Evolutionary conservation across 1,284 basidiomycete genomes (phyloP), one percentile per base, ranked within the genome.

Genomic region (Boletellus deceptivus): DNA sequence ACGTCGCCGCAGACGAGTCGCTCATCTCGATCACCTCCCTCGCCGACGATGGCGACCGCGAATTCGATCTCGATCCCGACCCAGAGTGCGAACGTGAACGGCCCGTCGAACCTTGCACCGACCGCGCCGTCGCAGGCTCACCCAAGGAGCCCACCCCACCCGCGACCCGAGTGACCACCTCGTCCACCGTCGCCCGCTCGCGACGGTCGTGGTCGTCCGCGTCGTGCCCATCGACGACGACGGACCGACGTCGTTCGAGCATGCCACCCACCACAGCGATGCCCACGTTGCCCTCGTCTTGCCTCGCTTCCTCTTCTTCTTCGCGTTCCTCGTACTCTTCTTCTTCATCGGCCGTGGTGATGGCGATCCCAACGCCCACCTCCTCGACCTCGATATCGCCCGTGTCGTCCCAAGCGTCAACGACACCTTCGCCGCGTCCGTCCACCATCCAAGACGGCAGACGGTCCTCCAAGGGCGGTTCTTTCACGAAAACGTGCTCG

Each of bases 1-100:
- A 65, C 36, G 63, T 65, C 39, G 61, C 64, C 25, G 39, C 42
- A n/a, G 63, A 69, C 38, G 62, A 67, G 25, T 49, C 43, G 16
- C 43, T 52, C 47, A 48, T 59, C 9, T 27, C 60, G 33, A 56
- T 20, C 27, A 22, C 52, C 11, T 33, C 51, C 44, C 49, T 53
- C 27, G 48, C 36, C 42, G 60, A 65, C 17, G 50, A 61, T 24
- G 16, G 39, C 29, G 58, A 59, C 3, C 20, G 48, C 20, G 57
- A 63, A 31, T 44, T n/a, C 37, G 52, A 54, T 8, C 16, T 5
- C 5, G 50, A 50, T 14, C 43, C 33, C 18, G 51, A 49, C 25
- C 25, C 25, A 4, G 25, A 25, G 5, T 18, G 18, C 20, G 42
- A 43, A 4, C 16, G 55, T 7, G 36, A 35, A 9, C 25, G 25